Evolutionary conservation across 1,139 yeast species (phyloP).

Genomic region (Spathaspora sp.): DNA sequence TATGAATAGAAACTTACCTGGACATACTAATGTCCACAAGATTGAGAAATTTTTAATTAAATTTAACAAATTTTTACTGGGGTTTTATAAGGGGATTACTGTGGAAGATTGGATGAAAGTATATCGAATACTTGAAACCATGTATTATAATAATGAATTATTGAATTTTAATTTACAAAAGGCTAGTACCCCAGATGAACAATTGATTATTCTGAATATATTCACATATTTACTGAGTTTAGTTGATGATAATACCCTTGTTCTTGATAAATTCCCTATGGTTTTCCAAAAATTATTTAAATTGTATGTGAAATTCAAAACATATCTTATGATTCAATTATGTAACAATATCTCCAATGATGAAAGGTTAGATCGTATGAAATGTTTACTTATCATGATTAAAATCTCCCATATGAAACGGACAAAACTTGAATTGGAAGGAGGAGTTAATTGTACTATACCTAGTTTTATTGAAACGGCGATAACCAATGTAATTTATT

Average conservation of each 20-base stretch:
- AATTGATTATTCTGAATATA: constrained; percentile 63
- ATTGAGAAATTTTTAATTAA: constrained; percentile 61
- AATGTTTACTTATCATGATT: constrained; percentile 63
- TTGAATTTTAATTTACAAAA: constrained; percentile 56
- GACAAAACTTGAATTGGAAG: constrained; percentile 57
- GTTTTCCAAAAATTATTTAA: constrained; percentile 67
- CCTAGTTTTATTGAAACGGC: constrained; percentile 90
- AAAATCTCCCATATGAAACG: constrained; percentile 70
- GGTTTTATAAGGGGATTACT: constrained; percentile 59
- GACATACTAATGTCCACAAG: constrained; percentile 42
- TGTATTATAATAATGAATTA: constrained; percentile 52
- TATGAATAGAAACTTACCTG: constrained; percentile 48
- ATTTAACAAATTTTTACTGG: constrained; percentile 62
- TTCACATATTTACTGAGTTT: constrained; percentile 69
- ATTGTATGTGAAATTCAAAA: constrained; percentile 65
- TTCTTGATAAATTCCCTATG: constrained; percentile 59
- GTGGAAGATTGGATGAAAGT: constrained; percentile 79
- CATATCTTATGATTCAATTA: constrained; percentile 65
- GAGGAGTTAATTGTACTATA: constrained; percentile 38
- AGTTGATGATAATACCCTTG: constrained; percentile 44
- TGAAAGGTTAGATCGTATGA: constrained; percentile 70
- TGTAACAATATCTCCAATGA: constrained; percentile 57
- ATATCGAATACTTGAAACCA: constrained; percentile 71
- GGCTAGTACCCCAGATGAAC: constrained; percentile 48
- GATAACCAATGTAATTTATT: constrained; percentile 66